Percentiles rank a stretch among this genome's conserved stretches.
phyloP scores from a whole-genome alignment of 306 rosid species.

The Mimosa pudica region DNA sequence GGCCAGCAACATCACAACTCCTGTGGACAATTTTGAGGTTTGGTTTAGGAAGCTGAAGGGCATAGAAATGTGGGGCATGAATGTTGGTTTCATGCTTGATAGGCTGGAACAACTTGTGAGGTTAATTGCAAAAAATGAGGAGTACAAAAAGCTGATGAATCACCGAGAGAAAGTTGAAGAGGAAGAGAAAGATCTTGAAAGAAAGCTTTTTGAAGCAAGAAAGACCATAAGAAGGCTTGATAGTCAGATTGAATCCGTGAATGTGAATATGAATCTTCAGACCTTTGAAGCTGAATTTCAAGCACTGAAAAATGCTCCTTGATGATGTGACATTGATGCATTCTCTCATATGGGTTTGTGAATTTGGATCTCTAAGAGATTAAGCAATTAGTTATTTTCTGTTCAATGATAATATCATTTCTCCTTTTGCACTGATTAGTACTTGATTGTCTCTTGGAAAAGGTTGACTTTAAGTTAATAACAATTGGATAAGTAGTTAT shows the following conservation, averaged over 20 bases:
- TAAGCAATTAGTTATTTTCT: too few relatives aligned
- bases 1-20: conserved; percentile 47
- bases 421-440: too few relatives aligned
- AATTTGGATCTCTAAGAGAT: neutral
- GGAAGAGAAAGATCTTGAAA: conserved; percentile 35
- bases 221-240: conserved; percentile 34
- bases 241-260: conserved; percentile 29
- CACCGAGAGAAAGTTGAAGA: conserved; percentile 34
- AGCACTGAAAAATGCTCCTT: conserved; percentile 52
- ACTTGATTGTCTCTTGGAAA: neutral
- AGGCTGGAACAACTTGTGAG: conserved; percentile 45
- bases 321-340: conserved; percentile 35
- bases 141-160: conserved; percentile 32
- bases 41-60: conserved; percentile 57
- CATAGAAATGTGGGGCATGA: conserved; percentile 60
- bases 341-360: neutral
- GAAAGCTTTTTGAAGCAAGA: conserved; percentile 31
- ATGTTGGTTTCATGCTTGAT: conserved; percentile 44
- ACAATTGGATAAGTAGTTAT: too few relatives aligned
- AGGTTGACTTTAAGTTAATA: neutral
- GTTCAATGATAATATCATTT: neutral
- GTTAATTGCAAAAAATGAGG: conserved; percentile 36
- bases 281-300: conserved; percentile 39
- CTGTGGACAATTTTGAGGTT: conserved; percentile 31
- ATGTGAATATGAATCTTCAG: conserved; percentile 16